phyloP scores from a whole-genome alignment of 805 yeast species.

The Metschnikowia noctiluminum region DNA sequence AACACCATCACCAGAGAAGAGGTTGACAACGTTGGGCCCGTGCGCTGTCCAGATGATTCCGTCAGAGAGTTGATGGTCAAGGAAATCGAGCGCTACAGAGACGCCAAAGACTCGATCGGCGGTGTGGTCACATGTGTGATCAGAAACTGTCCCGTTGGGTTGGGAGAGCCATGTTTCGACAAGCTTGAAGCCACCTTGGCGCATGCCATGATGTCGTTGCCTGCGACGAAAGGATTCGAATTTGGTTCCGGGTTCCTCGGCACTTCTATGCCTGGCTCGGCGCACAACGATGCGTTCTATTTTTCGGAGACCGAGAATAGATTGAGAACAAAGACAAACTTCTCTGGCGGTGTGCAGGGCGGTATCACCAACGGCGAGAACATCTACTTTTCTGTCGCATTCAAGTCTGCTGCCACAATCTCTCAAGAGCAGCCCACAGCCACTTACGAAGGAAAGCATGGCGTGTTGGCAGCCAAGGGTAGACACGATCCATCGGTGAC shows the following conservation, averaged over 20 bases:
- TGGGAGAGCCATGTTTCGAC: constrained; percentile 97
- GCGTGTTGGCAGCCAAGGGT: constrained; percentile 91
- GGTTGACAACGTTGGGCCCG: constrained; percentile 85
- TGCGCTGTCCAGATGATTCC: constrained; percentile 84
- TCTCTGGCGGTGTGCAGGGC: constrained; percentile 97
- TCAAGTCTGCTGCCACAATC: constrained; percentile 97
- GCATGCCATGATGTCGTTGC: constrained; percentile 96
- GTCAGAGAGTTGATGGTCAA: constrained; percentile 78
- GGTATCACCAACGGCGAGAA: constrained; percentile 96
- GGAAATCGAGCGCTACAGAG: constrained; percentile 83
- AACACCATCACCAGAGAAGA: constrained; percentile 80
- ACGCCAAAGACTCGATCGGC: constrained; percentile 88
- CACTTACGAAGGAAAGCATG: constrained; percentile 82
- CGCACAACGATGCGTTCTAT: constrained; percentile 87
- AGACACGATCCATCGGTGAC: constrained; percentile 99
- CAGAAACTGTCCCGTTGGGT: constrained; percentile 90
- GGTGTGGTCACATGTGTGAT: constrained; percentile 98
- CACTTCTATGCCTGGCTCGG: constrained; percentile 83
- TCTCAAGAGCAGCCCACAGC: constrained; percentile 88
- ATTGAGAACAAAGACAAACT: constrained; percentile 84
- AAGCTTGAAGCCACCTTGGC: constrained; percentile 93
- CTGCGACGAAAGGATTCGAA: constrained; percentile 98
- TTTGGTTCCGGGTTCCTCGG: constrained; percentile 96
- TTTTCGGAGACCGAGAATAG: constrained; percentile 55
- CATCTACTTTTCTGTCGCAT: constrained; percentile 91